A percentile compares a stretch with the other conserved stretches of the same genome.
These are phyloP conservation scores for Colletotrichum brevisporum DNA, from an alignment of 2,329 filamentous ascomycete genomes.

Conservation along the genomic window DNA sequence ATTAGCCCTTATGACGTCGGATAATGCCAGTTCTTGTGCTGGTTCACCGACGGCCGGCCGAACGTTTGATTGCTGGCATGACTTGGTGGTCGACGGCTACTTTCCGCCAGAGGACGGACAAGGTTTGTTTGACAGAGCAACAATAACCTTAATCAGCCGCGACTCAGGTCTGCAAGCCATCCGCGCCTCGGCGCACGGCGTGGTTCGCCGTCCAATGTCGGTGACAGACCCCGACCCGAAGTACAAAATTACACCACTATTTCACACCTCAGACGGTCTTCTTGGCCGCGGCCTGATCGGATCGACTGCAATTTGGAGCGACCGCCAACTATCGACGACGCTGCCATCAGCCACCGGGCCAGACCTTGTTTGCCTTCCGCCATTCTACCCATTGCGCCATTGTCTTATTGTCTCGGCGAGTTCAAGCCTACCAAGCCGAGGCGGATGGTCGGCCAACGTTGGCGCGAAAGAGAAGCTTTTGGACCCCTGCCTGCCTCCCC, in stretches of 20 bases:
- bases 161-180: slow-evolving; percentile 15
- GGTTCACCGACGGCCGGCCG: slow-evolving; percentile 11
- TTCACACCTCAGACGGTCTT: slow-evolving; percentile 8
- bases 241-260: neutral
- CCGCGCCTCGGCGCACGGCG: neutral
- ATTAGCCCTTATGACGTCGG: slow-evolving; percentile 31
- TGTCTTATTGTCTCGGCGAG: slow-evolving; percentile 7
- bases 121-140: slow-evolving; percentile 25
- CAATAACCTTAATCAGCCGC: slow-evolving; percentile 36
- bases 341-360: slow-evolving; percentile 16
- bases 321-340: slow-evolving; percentile 4
- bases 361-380: slow-evolving; percentile 21
- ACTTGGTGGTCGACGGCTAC: slow-evolving; percentile 29
- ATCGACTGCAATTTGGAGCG: slow-evolving; percentile 19
- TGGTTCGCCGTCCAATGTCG: too few relatives aligned
- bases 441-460: neutral
- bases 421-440: neutral
- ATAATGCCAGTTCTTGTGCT: slow-evolving; percentile 8
- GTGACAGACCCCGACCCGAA: neutral
- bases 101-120: slow-evolving; percentile 27
- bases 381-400: slow-evolving; percentile 2
- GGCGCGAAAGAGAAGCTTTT: slow-evolving; percentile 7
- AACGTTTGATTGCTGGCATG: slow-evolving; percentile 23
- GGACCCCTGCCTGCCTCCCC: neutral
- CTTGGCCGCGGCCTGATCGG: slow-evolving; percentile 27